Evolutionary conservation across 352 stramenopile genomes (phyloP).

Genomic region (Phytophthora agathidicida): DNA sequence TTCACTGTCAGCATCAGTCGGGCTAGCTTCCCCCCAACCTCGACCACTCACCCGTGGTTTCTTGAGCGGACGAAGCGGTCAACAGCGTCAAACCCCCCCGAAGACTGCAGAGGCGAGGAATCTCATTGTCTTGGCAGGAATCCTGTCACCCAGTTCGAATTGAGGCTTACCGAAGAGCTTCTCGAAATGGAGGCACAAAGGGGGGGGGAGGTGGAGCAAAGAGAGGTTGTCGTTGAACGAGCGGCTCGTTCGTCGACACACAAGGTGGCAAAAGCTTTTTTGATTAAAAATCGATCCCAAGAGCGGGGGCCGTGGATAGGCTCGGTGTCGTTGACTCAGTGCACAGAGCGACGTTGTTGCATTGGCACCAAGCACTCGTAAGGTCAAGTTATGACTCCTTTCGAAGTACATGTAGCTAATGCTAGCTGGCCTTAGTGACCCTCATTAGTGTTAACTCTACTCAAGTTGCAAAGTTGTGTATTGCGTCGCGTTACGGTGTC

Average conservation of each 20-base stretch:
- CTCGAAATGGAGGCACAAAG: not conserved
- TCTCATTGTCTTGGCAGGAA: not conserved
- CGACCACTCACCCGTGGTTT: not conserved
- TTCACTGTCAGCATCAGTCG: slow-evolving; percentile 13
- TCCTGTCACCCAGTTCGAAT: no score
- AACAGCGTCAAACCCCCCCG: slow-evolving; percentile 1
- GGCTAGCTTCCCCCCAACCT: no score
- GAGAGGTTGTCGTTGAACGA: not conserved
- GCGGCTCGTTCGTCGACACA: slow-evolving; percentile 13
- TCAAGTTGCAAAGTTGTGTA: no score
- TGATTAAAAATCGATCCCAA: not conserved
- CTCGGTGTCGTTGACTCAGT: slow-evolving; percentile 6
- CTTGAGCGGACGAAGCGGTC: slow-evolving; percentile 4
- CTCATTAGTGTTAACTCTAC: no score
- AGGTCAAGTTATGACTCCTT: no score
- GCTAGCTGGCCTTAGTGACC: no score
- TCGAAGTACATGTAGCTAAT: no score
- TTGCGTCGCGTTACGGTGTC: not conserved
- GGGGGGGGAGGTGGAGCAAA: not conserved
- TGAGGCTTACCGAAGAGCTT: not conserved
- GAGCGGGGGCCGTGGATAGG: not conserved
- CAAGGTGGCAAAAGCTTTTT: no score
- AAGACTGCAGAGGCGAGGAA: not conserved
- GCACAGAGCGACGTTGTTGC: not conserved
- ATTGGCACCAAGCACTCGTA: not conserved